phyloP scores from a whole-genome alignment of 495 filamentous ascomycete species.

The Penicillium odoratum region DNA sequence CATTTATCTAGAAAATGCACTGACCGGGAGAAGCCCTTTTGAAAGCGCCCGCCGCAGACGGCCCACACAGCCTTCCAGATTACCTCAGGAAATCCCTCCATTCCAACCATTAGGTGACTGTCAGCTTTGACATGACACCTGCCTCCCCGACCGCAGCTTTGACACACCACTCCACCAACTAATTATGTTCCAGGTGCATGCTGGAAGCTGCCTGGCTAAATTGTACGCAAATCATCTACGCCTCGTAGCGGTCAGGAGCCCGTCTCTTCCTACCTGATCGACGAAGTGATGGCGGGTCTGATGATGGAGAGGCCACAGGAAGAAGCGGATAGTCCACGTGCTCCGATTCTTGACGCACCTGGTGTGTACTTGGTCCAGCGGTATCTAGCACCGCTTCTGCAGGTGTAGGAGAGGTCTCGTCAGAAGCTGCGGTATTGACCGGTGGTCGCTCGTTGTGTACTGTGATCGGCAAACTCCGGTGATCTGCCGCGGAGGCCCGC shows the following conservation, averaged over 20 bases:
- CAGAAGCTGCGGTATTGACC: background rate
- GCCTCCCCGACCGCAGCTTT: background rate
- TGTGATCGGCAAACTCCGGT: background rate
- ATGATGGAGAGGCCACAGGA: background rate
- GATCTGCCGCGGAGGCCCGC: background rate
- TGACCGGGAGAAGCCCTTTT: background rate
- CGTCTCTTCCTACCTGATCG: background rate
- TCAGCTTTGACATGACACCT: background rate
- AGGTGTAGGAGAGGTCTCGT: background rate
- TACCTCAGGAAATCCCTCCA: background rate
- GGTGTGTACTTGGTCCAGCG: background rate
- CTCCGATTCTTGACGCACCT: background rate
- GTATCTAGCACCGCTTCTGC: background rate
- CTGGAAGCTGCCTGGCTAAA: background rate
- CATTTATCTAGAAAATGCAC: background rate
- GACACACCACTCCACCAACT: background rate
- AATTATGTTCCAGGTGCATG: background rate
- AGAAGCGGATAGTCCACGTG: background rate
- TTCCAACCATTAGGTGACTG: background rate
- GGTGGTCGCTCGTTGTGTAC: background rate
- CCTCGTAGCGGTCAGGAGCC: background rate
- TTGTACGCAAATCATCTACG: conserved; percentile 5
- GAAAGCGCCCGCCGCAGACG: background rate
- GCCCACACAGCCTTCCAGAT: background rate
- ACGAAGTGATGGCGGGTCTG: background rate